Evolutionary conservation across 2,329 filamentous ascomycete genomes (phyloP), one percentile per base, ranked within the genome.

Genomic region (Neofusicoccum ribis): DNA sequence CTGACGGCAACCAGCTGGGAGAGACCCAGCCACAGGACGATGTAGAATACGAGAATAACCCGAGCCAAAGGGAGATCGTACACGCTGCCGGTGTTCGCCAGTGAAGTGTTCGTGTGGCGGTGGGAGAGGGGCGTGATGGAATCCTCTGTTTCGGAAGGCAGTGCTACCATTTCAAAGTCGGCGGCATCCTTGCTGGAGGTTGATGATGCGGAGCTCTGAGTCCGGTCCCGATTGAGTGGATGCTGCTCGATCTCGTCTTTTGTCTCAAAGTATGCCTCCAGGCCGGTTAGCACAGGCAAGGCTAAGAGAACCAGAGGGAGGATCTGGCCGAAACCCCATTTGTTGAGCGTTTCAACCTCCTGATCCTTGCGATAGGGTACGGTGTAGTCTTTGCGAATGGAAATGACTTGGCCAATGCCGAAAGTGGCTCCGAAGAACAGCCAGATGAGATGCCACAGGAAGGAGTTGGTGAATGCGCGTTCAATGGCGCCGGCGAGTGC

Each of bases 241-340:
- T 47, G 41, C 9, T 31, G 41, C 7, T 46, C 56, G 17, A 60
- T 47, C 43, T 60, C 43, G 12, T 47, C 56, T 12, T 60, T 60
- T 9, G 43, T 20, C 23, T 60, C 72, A 15, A 72, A 66, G 56
- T 72, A 74, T 9, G 68, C 65, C 54, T 73, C 71, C 3, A 68
- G 65, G 69, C 72, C 71, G 0, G 69, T 69, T 5, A 74, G 63
- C 1, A 72, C 11, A 0, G 71, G 72, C 5, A 73, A 58, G 1
- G 73, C 43, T 2, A 74, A 52, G 0, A 74, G 66, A 9, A 74
- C 52, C 2, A 74, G 62, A 9, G 72, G 72, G 5, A 74, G 54
- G 12, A 68, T 73, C 49, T 74, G 72, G 2, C 72, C 72, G 37
- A 73, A 73, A 0, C 69, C 69, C 72, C 70, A 72, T 11, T 62